Evolutionary conservation across 495 filamentous ascomycete species (phyloP), one percentile per base, ranked within the genome.

Genomic region (Bacidia gigantensis): DNA sequence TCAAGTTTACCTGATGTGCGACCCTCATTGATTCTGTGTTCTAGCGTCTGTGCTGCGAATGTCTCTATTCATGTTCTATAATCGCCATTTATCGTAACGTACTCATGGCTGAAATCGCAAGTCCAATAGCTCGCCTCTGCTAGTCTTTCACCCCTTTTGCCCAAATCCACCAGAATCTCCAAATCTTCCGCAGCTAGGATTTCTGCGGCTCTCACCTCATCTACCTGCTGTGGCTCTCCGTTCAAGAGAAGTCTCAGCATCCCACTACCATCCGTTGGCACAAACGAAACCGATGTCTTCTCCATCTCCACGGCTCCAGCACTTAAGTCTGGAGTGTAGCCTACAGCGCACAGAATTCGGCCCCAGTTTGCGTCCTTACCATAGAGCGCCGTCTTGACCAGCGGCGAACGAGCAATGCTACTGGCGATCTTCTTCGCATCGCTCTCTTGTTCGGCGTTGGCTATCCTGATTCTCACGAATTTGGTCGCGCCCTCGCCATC

Each of bases 311-410:
- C 77, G 50, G 72, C 67, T 0, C 81, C 78, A 0, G 71, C 69
- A 0, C 62, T 66, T 25, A 88, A 78, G 49, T 71, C 72, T 50
- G 86, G 79, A 0, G 92, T 84, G 60, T 97, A 97, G 3, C 92
- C 92, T 23, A 87, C 86, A 2, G 92, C 92, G 67, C 93, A 97
- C 21, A 97, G 74, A 52, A 98, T 95, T 20, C 93, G 87, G 35
- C 92, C 89, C 90, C 93, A 97, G 74, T 99, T 99, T 1, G 92
- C 92, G 63, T 99, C 93, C 60, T 87, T 84, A 48, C 92, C 92
- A 64, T 97, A 97, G 29, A 99, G 74, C 0, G 93, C 92, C 0
- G 93, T 97, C 73, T 97, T 99, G 43, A 99, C 90, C 41, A 99
- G 76, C 18, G 93, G 86, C 3, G 87, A 94, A 38, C 84, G 80